These are phyloP conservation scores for Fraxinus cuspidata DNA, from an alignment of 257 asterid species.

Conservation along the genomic window DNA sequence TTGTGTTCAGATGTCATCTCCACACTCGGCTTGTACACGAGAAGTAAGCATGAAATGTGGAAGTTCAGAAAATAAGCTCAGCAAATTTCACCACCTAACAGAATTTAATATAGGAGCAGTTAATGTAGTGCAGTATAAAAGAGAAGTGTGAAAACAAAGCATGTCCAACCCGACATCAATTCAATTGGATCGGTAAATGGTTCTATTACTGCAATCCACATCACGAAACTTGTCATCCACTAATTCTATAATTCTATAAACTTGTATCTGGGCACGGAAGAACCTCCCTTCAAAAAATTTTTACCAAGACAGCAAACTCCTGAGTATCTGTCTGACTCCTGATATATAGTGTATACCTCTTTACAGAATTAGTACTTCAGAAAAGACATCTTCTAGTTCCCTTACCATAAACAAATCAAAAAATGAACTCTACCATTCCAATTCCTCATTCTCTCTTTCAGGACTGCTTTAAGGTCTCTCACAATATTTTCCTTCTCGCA, in stretches of 20 bases:
- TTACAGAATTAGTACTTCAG: background rate
- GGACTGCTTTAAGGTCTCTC: conserved; percentile 4
- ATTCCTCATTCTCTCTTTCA: background rate
- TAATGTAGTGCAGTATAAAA: background rate
- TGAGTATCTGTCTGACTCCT: background rate
- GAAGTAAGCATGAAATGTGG: conserved; percentile 16
- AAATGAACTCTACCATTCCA: background rate
- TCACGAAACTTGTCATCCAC: background rate
- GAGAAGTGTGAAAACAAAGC: conserved; percentile 4
- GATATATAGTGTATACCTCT: background rate
- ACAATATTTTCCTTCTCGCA: background rate
- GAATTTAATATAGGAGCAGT: background rate
- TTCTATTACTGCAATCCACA: background rate
- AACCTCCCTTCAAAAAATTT: conserved; percentile 9
- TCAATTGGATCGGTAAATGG: background rate
- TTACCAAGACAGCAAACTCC: background rate
- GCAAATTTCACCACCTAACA: conserved; percentile 18
- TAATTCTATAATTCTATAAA: background rate
- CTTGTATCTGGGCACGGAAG: conserved; percentile 7
- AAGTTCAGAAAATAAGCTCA: conserved; percentile 11
- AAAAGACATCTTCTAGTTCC: background rate
- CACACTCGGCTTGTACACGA: background rate
- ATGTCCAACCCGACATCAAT: background rate
- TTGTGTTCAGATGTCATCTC: conserved; percentile 2
- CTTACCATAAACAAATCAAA: background rate